Base-by-base conservation (phyloP, 2,329 filamentous ascomycete species). In the Penicillium sp. region DNA sequence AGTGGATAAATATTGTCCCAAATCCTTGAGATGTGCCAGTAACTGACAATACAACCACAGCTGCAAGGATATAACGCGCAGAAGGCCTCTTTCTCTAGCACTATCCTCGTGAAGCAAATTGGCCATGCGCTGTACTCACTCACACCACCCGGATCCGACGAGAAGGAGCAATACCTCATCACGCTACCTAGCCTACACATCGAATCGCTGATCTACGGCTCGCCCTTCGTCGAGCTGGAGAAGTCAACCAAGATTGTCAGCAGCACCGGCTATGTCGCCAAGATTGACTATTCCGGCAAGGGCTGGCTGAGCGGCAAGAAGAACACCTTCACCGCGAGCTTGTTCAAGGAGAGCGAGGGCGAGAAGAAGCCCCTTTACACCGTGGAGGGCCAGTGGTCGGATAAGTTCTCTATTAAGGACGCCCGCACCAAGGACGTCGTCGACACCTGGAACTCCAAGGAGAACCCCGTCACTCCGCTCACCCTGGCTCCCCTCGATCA, bases 291-390 rank as follows among this genome's bases (percentile, higher is more conserved):
- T 74, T 86, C 82, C 53, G 90, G 91, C 62, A 91, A 88, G 67
- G 91, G 91, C 51, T 98, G 91, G 91, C 71, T 98, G 9, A 89
- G 85, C 40, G 93, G 91, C 58, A 95, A 95, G 77, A 96, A 95
- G 76, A 97, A 97, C 74, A 86, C 79, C 49, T 88, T 97, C 67
- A 81, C 76, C 12, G 91, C 89, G 13, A 77, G 76, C 22, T 68
- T 97, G 50, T 89, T 85, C 72, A 87, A 69, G 71, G 82, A 73
- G 54, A 79, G 76, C 54, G 70, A 82, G 72, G 70, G 88, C 84
- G 69, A 75, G 57, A 74, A 84, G 87, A 45, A 78, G 81, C 53
- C 75, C 84, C 43, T 96, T 9, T 78, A 91, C 75, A 88, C 83
- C n/a, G 77, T 85, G 34, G 83, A 88, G 28, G 93, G 93, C 22